phyloP scores from a whole-genome alignment of 169 alveolate genomes.

The Eimeria maxima region DNA sequence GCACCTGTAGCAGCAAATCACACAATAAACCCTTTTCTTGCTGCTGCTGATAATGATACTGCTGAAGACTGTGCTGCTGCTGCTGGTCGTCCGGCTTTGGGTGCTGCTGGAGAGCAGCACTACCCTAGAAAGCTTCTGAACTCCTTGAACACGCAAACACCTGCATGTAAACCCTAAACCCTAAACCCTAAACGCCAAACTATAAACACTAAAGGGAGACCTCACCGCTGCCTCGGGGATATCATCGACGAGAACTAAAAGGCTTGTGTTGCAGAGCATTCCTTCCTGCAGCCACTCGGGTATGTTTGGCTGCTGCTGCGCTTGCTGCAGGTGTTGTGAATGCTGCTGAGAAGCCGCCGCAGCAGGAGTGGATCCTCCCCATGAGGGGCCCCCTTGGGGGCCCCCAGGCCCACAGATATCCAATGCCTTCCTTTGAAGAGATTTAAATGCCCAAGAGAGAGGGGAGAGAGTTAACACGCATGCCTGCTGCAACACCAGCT shows the following conservation, averaged over 20 bases:
- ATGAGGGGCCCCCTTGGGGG: conserved; percentile 3
- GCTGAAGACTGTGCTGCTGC: conserved; percentile 2
- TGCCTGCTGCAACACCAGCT: conserved; percentile 11
- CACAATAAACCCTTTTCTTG: neutral
- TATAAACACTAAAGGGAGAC: neutral
- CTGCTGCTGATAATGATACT: neutral
- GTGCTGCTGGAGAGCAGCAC: neutral
- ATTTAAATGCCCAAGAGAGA: neutral
- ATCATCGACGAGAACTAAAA: conserved; percentile 6
- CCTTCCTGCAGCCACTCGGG: conserved; percentile 18
- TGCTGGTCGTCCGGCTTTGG: neutral
- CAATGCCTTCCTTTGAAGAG: neutral
- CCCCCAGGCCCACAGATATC: conserved; percentile 9
- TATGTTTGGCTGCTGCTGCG: conserved; percentile 7
- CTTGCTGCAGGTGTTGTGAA: conserved; percentile 29
- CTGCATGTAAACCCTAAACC: too few relatives aligned
- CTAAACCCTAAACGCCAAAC: neutral
- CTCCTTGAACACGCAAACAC: too few relatives aligned
- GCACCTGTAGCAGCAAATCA: conserved; percentile 25
- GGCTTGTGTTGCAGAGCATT: neutral
- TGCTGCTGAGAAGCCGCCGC: conserved; percentile 17
- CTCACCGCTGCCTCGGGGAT: conserved; percentile 31
- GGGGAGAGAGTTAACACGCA: neutral
- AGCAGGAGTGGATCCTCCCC: neutral
- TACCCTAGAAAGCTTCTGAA: neutral